phyloP scores from a whole-genome alignment of 2,329 filamentous ascomycete species.

The Ilyonectria sp. region DNA sequence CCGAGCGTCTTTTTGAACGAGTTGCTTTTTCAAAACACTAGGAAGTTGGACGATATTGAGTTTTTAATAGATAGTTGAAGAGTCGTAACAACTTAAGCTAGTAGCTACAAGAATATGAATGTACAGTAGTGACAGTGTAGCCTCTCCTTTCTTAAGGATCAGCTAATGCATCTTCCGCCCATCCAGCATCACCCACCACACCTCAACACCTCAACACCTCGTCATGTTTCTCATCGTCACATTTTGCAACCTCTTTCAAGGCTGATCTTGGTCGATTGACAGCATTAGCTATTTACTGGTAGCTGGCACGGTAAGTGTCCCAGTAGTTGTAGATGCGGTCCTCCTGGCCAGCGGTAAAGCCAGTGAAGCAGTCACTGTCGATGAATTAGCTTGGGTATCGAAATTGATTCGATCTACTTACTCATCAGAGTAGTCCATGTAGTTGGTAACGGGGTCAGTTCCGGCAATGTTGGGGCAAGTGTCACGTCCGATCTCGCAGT shows the following conservation, averaged over 20 bases:
- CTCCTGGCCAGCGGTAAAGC: constrained; percentile 43
- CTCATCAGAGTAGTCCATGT: constrained; percentile 61
- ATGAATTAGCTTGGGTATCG: neutral
- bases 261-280: neutral
- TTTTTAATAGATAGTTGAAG: neutral
- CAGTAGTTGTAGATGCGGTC: constrained; percentile 43
- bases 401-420: constrained; percentile 34
- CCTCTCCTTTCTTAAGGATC: neutral
- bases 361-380: constrained; percentile 40
- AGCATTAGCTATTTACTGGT: constrained; percentile 12
- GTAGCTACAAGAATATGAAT: neutral
- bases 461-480: constrained; percentile 52
- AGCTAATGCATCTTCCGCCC: neutral
- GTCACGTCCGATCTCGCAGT: constrained; percentile 55
- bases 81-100: neutral
- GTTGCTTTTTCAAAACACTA: too few species aligned
- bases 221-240: neutral
- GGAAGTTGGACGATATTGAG: too few species aligned
- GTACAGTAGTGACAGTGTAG: neutral
- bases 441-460: constrained; percentile 55
- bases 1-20: too few species aligned
- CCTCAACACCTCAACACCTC: neutral
- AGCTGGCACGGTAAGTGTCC: constrained; percentile 35
- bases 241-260: neutral
- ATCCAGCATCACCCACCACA: neutral